Base-by-base conservation (phyloP, 73 alveolate species). In the Paramecium biaurelia region DNA sequence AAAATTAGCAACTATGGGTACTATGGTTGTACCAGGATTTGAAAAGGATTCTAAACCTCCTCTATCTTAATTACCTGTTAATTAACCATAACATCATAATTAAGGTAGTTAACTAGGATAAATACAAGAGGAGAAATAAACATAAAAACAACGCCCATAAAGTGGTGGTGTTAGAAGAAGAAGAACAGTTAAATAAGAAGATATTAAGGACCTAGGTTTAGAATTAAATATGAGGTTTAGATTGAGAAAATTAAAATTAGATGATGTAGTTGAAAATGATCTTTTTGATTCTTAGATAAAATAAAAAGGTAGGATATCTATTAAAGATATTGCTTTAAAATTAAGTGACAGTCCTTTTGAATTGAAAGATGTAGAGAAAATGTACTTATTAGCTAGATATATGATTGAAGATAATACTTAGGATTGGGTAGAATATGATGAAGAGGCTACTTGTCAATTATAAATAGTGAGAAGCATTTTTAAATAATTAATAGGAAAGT, bases 161-260 rank as follows among this genome's bases (percentile, higher is more conserved):
- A 79, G 90, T 43, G 56, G 76, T 79, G 90, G 90, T 6, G 28
- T 79, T 1, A 79, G 90, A 79, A 79, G 90, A 21, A 79, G 72
- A 47, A 79, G 90, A 45, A 79, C 90, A 43, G 90, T 79, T 5
- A 79, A 79, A 79, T 41, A 30, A 63, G 90, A 79, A 63, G 90
- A 79, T 79, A 47, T 79, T 14, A 79, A 47, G 28, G 90, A 79
- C 43, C 12, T 79, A 79, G 90, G 90, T 2, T 24, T 79, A 42
- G 90, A 79, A 47, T 79, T 79, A 34, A 79, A 79, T 45, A 79
- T 79, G 90, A 79, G 90, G 23, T 79, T 79, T 79, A 79, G 90
- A 79, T 79, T 79, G 28, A 79, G 18, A 10, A 79, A 79, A 79
- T 47, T 79, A 43, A 79, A 79, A 79, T 79, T 79, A 24, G 90